phyloP scores from a whole-genome alignment of 441 rosid genomes.

The Rhodomyrtus psidioides region DNA sequence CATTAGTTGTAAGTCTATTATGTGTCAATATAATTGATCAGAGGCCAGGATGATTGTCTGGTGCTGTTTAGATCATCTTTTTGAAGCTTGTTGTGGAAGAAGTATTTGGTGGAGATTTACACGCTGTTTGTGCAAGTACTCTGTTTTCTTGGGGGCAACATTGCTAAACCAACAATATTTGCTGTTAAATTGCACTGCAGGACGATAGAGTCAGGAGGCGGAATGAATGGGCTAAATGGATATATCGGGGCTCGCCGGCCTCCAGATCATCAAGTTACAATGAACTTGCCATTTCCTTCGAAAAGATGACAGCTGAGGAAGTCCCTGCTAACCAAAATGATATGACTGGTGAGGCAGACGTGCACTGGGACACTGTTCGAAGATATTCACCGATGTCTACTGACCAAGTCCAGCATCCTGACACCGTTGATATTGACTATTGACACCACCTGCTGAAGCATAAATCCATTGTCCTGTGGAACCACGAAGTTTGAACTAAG shows the following conservation, averaged over 20 bases:
- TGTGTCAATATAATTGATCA: neutral
- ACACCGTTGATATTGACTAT: slow-evolving; percentile 5
- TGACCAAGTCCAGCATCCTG: neutral
- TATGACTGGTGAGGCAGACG: neutral
- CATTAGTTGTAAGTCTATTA: neutral
- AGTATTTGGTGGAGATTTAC: neutral
- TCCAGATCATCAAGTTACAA: slow-evolving; percentile 11
- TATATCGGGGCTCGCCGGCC: slow-evolving; percentile 9
- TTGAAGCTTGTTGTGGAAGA: neutral
- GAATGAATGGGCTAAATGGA: slow-evolving; percentile 23
- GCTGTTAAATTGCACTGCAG: slow-evolving; percentile 8
- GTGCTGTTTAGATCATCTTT: neutral
- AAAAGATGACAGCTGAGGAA: slow-evolving; percentile 28
- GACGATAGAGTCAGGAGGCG: slow-evolving; percentile 27
- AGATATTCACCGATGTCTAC: slow-evolving; percentile 1
- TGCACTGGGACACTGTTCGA: neutral
- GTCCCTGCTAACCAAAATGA: slow-evolving; percentile 7
- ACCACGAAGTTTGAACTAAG: neutral
- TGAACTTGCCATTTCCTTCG: slow-evolving; percentile 21
- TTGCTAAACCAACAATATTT: neutral
- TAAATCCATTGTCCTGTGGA: neutral
- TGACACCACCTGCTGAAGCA: neutral
- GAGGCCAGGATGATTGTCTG: neutral
- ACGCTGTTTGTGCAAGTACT: neutral
- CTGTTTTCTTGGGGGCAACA: neutral